Evolutionary conservation across 1,284 basidiomycete genomes (phyloP), one percentile per base, ranked within the genome.

Genomic region (Albatrellus sp.): DNA sequence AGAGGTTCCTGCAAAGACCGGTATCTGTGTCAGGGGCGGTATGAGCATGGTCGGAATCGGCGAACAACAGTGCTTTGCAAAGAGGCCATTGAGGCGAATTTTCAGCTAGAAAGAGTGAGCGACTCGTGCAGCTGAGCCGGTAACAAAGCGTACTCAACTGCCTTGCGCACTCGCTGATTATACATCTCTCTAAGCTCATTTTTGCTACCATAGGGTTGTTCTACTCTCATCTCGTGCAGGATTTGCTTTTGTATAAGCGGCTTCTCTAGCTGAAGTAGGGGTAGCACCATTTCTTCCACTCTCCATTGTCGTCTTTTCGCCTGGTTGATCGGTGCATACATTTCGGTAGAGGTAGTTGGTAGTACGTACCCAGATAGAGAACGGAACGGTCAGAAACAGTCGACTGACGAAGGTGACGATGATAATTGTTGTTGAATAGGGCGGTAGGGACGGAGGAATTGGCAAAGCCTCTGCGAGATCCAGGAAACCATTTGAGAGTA

Each of bases 391-490:
- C 40, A 78, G 58, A 0, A 68, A 63, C 7, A 81, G 63, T 52
- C 90, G 77, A 30, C 80, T 69, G 11, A 73, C 55, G 38, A 89
- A 60, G 1, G 89, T 87, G 46, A 80, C 67, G 3, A 88, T 57
- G 37, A 92, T 80, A 49, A 93, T 88, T 2, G 85, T 81, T 1
- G 77, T 70, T 1, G 88, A 75, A 61, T 90, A 89, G 0, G 75
- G 63, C 0, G 85, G 83, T 52, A 77, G 66, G 11, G 69, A 69
- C 1, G 74, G 64, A 28, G 85, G 81, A 51, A 76, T 66, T 3
- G 84, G 85, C 17, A 88, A 62, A 4, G 81, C 81, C 40, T 75
- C 59, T 17, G 84, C 78, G 38, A 87, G 61, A 59, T 80, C 75
- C 34, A 79, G 62, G 50, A 79, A 77, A 5, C 67, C 70, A 37